Base-by-base conservation (phyloP, 1,284 basidiomycete species). In the Kwoniella shivajii region DNA sequence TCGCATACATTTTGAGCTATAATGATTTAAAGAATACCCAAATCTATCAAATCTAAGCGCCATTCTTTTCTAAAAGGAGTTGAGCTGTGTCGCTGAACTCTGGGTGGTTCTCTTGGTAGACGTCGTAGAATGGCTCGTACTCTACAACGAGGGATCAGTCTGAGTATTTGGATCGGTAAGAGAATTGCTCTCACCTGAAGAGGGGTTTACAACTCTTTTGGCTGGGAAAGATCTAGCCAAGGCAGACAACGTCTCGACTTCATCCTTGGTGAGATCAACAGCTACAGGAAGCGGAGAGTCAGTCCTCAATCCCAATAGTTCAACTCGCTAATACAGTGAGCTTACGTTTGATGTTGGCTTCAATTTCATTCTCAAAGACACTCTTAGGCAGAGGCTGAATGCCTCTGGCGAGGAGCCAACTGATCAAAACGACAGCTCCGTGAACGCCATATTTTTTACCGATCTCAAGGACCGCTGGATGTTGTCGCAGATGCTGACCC, bases 321-420 rank as follows among this genome's bases (percentile, higher is more conserved):
- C 6, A 16, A 43, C 13, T 26, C 14, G 16, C 26, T 10, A 43
- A 14, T 14, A 11, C 14, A 14, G 7, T 11, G 13, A n/a, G 63
- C 71, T 63, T 50, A 73, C 71, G 66, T 65, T 74, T 73, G 42
- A 74, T 57, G 69, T 79, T 79, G 60, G 66, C 64, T 59, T 74
- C 72, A 53, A 80, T 79, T 33, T 78, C 68, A 24, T 66, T 57
- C 27, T 77, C 74, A 30, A 75, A 78, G 56, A 80, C 78, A 58
- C 71, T 75, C 73, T 80, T 80, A 56, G 79, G 78, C 33, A 80
- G 65, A 53, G 76, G 74, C 63, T 66, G 51, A 59, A 89, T 86
- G 13, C 88, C 88, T 39, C 88, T 84, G 76, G 89, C 87, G 46
- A 88, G 81, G 66, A 88, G 85, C 89, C 88, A 92, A 10, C 86